phyloP scores from a whole-genome alignment of 345 rosid species.

The Bruguiera sexangula region DNA sequence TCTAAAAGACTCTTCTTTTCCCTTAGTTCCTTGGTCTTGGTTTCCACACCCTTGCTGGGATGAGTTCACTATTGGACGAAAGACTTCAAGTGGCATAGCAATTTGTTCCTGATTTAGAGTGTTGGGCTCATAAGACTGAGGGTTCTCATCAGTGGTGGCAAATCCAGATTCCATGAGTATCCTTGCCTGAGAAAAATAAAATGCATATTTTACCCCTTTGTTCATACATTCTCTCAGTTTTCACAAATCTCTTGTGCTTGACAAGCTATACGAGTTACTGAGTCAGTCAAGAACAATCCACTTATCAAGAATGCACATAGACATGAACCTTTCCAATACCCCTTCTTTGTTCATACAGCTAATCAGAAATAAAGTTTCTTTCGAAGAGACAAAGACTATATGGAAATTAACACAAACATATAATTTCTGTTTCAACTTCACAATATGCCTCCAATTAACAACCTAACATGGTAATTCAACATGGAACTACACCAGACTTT shows the following conservation, averaged over 20 bases:
- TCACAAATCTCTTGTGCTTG: no score
- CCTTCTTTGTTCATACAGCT: background rate
- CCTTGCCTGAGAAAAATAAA: constrained; percentile 64
- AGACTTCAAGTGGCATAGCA: constrained; percentile 29
- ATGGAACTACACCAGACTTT: background rate
- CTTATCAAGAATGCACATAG: background rate
- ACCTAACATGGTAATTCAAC: background rate
- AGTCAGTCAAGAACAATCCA: background rate
- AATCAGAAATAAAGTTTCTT: background rate
- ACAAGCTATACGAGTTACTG: no score
- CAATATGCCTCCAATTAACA: background rate
- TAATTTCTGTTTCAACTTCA: background rate
- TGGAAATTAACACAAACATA: background rate
- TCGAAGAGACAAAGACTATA: background rate
- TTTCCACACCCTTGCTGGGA: constrained; percentile 27
- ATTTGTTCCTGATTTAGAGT: constrained; percentile 27
- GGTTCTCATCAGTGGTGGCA: constrained; percentile 38
- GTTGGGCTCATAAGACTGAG: constrained; percentile 28
- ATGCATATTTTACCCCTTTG: background rate
- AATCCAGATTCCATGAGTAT: constrained; percentile 64
- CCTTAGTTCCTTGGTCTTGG: constrained; percentile 29
- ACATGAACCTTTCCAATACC: background rate
- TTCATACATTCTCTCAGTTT: background rate
- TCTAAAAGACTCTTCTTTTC: constrained; percentile 52
- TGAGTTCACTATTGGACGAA: constrained; percentile 35